Conservation (phyloP, 2,329 filamentous ascomycete genomes). For the Xenosphaeropsis pyriputrescens region DNA sequence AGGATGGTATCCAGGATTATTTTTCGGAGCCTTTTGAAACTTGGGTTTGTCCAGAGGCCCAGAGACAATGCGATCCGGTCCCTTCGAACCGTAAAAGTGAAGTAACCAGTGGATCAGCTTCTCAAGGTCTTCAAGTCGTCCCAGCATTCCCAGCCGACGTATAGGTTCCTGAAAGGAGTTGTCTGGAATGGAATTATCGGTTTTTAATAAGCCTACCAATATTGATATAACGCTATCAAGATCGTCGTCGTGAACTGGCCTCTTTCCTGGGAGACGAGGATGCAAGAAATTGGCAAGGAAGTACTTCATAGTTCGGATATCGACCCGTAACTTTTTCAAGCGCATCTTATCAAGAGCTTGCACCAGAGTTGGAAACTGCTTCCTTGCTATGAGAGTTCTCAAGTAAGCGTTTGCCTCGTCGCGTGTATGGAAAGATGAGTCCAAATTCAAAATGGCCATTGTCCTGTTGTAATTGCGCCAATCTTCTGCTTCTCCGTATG, state of each 20-base stretch:
- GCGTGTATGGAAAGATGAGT: conserved; percentile 18
- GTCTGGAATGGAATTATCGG: conserved; percentile 24
- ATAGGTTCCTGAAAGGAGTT: conserved; percentile 40
- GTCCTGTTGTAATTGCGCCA: conserved; percentile 37
- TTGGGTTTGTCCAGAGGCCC: conserved; percentile 1
- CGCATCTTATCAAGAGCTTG: neutral
- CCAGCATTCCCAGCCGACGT: conserved; percentile 41
- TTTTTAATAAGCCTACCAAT: conserved; percentile 29
- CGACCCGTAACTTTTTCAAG: conserved; percentile 22
- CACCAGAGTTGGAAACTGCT: conserved; percentile 16
- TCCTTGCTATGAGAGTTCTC: conserved; percentile 19
- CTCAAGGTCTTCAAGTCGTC: conserved; percentile 33
- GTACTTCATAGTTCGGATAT: conserved; percentile 24
- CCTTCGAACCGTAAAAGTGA: conserved; percentile 19
- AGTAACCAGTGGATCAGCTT: conserved; percentile 34
- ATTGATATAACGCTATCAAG: conserved; percentile 24
- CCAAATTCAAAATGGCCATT: conserved; percentile 33
- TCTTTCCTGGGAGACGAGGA: conserved; percentile 15
- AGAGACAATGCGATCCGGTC: neutral
- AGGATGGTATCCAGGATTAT: conserved; percentile 8
- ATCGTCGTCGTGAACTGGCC: conserved; percentile 14
- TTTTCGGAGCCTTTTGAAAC: neutral
- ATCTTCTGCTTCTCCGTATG: conserved; percentile 34
- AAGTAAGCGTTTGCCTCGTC: conserved; percentile 31
- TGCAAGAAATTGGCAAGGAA: conserved; percentile 25